phyloP scores from a whole-genome alignment of 2,329 filamentous ascomycete species.

The Hypoxylon sp. region DNA sequence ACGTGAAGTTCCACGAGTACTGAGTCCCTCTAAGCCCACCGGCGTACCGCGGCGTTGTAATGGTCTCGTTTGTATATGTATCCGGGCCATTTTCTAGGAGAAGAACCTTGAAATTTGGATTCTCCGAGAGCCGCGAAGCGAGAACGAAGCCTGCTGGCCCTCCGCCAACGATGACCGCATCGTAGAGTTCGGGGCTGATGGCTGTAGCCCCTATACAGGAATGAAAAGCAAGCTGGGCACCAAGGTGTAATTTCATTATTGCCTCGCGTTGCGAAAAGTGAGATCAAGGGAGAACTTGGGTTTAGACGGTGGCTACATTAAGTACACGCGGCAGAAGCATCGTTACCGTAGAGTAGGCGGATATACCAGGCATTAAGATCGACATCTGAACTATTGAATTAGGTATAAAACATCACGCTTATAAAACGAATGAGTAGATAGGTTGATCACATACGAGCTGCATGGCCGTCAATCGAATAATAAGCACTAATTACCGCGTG shows the following conservation, averaged over 20 bases:
- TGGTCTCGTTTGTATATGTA: conserved; percentile 22
- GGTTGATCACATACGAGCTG: not conserved
- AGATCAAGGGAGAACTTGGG: not conserved
- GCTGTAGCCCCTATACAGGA: not conserved
- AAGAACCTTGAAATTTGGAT: conserved; percentile 35
- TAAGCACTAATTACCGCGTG: conserved; percentile 7
- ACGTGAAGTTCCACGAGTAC: conserved; percentile 39
- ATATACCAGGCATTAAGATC: not conserved
- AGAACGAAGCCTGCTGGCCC: conserved; percentile 41
- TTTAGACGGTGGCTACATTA: not conserved
- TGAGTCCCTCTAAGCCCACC: conserved; percentile 20
- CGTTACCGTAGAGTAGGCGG: not conserved
- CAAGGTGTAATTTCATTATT: conserved; percentile 17
- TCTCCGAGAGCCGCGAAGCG: conserved; percentile 37
- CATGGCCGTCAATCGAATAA: not conserved
- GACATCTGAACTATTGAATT: not conserved
- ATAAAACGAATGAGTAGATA: not conserved
- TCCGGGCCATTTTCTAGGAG: conserved; percentile 42
- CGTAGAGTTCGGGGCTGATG: conserved; percentile 4
- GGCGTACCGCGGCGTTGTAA: conserved; percentile 31
- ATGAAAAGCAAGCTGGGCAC: not conserved
- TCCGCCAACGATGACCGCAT: conserved; percentile 42
- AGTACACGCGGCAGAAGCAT: not conserved
- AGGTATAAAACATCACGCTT: not conserved
- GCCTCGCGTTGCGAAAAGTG: not conserved